Evolutionary conservation across 805 yeast genomes (phyloP).

Genomic region (Cyberlindnera xylosilytica): DNA sequence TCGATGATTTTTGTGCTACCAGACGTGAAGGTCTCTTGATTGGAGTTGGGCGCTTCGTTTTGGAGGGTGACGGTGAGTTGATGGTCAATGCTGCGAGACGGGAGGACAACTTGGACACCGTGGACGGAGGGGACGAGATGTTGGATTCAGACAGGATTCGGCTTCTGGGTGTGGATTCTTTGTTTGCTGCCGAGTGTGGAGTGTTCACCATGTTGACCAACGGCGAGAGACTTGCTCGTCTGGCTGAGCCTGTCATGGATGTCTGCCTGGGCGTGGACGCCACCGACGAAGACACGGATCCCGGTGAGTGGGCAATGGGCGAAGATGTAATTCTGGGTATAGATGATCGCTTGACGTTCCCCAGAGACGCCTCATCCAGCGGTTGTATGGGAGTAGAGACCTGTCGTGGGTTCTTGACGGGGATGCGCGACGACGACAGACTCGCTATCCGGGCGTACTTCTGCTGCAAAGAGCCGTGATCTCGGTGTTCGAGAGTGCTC

Average conservation of each 20-base stretch:
- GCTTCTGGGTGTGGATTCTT: constrained; percentile 3
- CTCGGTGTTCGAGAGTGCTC: constrained; percentile 4
- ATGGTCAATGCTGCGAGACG: constrained; percentile 15
- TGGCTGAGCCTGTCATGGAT: not conserved
- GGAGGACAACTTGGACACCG: constrained; percentile 18
- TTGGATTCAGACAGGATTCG: not conserved
- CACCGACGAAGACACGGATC: not conserved
- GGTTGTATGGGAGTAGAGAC: constrained; percentile 21
- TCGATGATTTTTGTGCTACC: not conserved
- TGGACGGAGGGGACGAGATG: constrained; percentile 15
- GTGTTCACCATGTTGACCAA: constrained; percentile 8
- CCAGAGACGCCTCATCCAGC: constrained; percentile 17
- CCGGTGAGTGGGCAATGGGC: constrained; percentile 7
- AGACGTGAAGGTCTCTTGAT: not conserved
- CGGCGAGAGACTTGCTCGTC: constrained; percentile 13
- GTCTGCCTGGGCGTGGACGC: not conserved
- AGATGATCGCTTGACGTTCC: constrained; percentile 15
- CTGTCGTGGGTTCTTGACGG: constrained; percentile 18
- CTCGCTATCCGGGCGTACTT: constrained; percentile 11
- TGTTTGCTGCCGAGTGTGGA: not conserved
- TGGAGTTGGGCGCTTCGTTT: not conserved
- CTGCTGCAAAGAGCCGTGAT: constrained; percentile 9
- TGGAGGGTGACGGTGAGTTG: constrained; percentile 8
- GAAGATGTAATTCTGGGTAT: constrained; percentile 26
- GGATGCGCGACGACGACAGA: constrained; percentile 15